A percentile compares a stretch with the other conserved stretches of the same genome.
These are phyloP conservation scores for Tripterygium wilfordii DNA, from an alignment of 177 flowering plant genomes.

Conservation along the genomic window DNA sequence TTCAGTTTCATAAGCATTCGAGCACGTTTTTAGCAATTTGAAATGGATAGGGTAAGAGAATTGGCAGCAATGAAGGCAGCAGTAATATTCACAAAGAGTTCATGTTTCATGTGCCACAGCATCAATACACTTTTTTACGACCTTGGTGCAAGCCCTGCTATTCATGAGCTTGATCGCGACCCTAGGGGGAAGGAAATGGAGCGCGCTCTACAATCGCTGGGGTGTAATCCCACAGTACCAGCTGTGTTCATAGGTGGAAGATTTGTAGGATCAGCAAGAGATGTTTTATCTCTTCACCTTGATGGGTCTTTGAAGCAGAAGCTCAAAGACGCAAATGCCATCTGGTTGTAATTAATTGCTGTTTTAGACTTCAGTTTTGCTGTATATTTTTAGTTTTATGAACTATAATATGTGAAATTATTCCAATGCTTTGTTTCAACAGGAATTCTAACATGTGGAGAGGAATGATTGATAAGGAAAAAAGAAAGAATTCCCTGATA, in stretches of 20 bases:
- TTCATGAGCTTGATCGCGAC: conserved; percentile 60
- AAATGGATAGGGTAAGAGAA: conserved; percentile 33
- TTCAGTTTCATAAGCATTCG: too few species aligned
- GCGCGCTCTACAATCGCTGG: conserved; percentile 33
- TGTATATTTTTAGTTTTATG: background rate
- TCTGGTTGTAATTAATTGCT: conserved; percentile 36
- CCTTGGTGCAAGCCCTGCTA: conserved; percentile 57
- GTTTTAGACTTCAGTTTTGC: background rate
- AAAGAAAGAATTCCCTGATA: too few species aligned
- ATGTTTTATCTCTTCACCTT: conserved; percentile 49
- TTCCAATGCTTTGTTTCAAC: too few species aligned
- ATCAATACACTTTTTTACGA: conserved; percentile 49
- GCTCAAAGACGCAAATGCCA: conserved; percentile 54
- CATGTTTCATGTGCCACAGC: conserved; percentile 66
- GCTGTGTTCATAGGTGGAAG: conserved; percentile 59
- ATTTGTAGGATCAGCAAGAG: conserved; percentile 41
- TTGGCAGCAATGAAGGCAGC: conserved; percentile 50
- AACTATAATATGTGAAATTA: too few species aligned
- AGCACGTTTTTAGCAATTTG: too few species aligned
- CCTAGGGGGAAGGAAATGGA: conserved; percentile 56
- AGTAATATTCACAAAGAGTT: conserved; percentile 57
- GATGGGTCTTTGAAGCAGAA: conserved; percentile 47
- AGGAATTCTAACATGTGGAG: too few species aligned
- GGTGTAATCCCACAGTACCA: conserved; percentile 53
- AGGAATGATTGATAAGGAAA: too few species aligned